These are phyloP conservation scores for Helicostylum pulchrum DNA, from an alignment of 192 early-diverging fungal genomes.

Conservation along the genomic window DNA sequence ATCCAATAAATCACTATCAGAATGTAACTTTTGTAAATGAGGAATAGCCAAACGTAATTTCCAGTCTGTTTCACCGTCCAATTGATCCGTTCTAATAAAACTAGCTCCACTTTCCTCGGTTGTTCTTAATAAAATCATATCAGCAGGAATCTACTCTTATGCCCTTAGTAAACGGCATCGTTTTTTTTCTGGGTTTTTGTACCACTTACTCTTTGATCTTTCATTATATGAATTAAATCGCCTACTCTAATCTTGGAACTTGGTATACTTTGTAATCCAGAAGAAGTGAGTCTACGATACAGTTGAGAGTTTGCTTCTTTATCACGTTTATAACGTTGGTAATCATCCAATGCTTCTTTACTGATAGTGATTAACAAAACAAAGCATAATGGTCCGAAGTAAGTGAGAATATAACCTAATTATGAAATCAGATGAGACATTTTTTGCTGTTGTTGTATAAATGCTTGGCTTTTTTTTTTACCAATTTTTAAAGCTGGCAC, in stretches of 20 bases:
- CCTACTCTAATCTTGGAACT: slow-evolving; percentile 88
- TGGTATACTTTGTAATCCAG: slow-evolving; percentile 61
- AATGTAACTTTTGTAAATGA: slow-evolving; percentile 69
- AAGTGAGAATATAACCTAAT: slow-evolving; percentile 82
- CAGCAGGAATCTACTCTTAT: slow-evolving; percentile 71
- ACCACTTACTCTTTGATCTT: slow-evolving; percentile 70
- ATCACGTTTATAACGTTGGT: slow-evolving; percentile 74
- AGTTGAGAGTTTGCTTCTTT: slow-evolving; percentile 88
- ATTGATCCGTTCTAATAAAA: slow-evolving; percentile 95
- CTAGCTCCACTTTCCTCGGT: slow-evolving; percentile 83
- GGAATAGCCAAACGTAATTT: slow-evolving; percentile 88
- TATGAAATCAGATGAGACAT: background rate
- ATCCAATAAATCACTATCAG: slow-evolving; percentile 57
- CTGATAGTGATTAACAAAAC: slow-evolving; percentile 87
- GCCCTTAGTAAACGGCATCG: background rate
- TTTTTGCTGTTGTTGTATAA: background rate
- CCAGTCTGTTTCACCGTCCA: slow-evolving; percentile 98
- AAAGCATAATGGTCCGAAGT: slow-evolving; percentile 91
- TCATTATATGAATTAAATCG: slow-evolving; percentile 77
- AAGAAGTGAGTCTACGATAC: slow-evolving; percentile 63
- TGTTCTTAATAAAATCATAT: slow-evolving; percentile 85
- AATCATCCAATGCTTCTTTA: slow-evolving; percentile 92
- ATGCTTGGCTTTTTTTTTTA: slow-evolving; percentile 20
- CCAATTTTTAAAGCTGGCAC: slow-evolving; percentile 83
- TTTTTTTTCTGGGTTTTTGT: background rate